Evolutionary conservation across 441 rosid genomes (phyloP), one percentile per base, ranked within the genome.

Genomic region (Raphanus hybrid): DNA sequence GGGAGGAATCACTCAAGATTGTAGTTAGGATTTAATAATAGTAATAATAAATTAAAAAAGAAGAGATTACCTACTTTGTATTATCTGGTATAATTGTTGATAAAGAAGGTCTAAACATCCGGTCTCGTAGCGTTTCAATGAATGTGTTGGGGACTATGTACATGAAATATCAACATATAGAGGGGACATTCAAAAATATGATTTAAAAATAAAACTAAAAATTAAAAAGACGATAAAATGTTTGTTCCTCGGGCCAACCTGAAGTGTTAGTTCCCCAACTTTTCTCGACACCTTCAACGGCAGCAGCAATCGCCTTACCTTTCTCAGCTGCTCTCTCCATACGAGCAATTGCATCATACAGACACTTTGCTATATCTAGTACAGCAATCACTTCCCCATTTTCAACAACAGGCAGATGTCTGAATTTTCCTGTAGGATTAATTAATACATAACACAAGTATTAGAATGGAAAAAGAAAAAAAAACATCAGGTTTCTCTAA

Each of bases 311-410:
- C 37, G 98, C 99, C 75, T 94, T 96, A 70, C 99, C 98, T 79
- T 96, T 94, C 82, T 96, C 99, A 80, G 97, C 94, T 37, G 97
- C 97, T 82, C 98, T 93, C 83, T 96, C 99, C 99, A 96, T 84
- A 58, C 99, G 97, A 78, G 97, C 92, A 83, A 96, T 96, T 23
- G 99, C 98, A 87, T 92, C 99, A 69, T 93, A 93, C 64, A 96
- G 76, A 82, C 99, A 96, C 84, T 93, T 96, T 2, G 99, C 93
- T 81, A 93, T 96, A 71, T 96, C 98, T 27, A 96, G 89, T 70
- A 96, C 82, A 67, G 99, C 99, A 85, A 93, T 89, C 32, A 96
- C 99, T 85, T 92, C 99, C 8, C 99, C 99, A 66, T 92, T 96
- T 77, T 96, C 99, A 34, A 96, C 99, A 72, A 96, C 99, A 6